A percentile compares a stretch with the other conserved stretches of the same genome.
These are phyloP conservation scores for Pestalotiopsis sp. DNA, from an alignment of 2,329 filamentous ascomycete species.

Conservation along the genomic window DNA sequence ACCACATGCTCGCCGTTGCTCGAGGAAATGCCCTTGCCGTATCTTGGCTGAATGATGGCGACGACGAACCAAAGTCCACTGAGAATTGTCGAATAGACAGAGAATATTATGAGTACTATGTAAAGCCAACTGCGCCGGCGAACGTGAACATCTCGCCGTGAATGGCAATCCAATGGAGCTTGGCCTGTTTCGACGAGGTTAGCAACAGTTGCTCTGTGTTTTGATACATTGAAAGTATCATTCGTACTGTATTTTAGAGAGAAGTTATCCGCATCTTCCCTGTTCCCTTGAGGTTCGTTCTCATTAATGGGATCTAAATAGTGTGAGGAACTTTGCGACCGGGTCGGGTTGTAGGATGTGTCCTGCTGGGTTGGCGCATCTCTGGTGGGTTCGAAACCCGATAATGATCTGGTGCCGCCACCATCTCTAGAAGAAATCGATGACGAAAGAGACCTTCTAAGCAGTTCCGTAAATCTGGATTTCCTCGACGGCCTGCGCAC, in stretches of 20 bases:
- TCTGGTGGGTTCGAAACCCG: background rate
- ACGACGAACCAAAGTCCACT: constrained; percentile 69
- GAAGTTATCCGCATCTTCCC: constrained; percentile 21
- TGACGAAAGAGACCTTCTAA: constrained; percentile 21
- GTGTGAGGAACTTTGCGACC: constrained; percentile 15
- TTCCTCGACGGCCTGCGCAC: constrained; percentile 15
- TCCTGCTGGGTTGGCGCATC: background rate
- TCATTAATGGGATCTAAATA: constrained; percentile 13
- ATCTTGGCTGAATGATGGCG: constrained; percentile 65
- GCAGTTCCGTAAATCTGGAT: constrained; percentile 25
- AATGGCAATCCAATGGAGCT: constrained; percentile 29
- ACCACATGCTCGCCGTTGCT: constrained; percentile 51
- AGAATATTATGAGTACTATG: constrained; percentile 48
- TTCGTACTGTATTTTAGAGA: constrained; percentile 24
- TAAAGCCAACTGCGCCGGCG: constrained; percentile 49
- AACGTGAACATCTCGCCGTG: constrained; percentile 31
- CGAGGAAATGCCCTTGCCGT: constrained; percentile 58
- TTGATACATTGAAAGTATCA: background rate
- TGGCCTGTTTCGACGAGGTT: constrained; percentile 20
- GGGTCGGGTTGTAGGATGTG: constrained; percentile 11
- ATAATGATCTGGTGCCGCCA: background rate
- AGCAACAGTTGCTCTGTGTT: constrained; percentile 2
- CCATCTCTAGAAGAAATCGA: background rate
- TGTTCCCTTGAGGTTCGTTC: constrained; percentile 18
- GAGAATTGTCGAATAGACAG: constrained; percentile 65